phyloP scores from a whole-genome alignment of 768 basidiomycete genomes.

The Mycena floridula region DNA sequence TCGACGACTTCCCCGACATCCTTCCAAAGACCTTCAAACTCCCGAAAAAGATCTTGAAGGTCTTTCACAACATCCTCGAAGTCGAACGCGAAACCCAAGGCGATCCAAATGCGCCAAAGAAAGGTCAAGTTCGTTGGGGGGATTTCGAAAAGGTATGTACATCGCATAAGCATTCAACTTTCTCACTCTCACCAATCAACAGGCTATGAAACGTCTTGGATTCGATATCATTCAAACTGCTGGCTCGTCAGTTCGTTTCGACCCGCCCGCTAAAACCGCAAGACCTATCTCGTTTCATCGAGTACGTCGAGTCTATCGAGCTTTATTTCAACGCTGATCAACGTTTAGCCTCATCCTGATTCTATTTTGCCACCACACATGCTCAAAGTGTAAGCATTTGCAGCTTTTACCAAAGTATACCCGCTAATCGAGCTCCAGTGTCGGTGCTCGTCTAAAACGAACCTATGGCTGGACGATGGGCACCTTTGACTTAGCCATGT shows the following conservation, averaged over 20 bases:
- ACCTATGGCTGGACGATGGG: slow-evolving; percentile 11
- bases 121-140: slow-evolving; percentile 15
- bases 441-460: slow-evolving; percentile 11
- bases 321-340: not conserved
- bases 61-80: slow-evolving; percentile 12
- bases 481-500: no score
- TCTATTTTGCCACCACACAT: slow-evolving; percentile 9
- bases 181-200: not conserved
- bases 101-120: slow-evolving; percentile 4
- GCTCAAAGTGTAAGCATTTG: slow-evolving; percentile 8
- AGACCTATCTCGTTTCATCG: slow-evolving; percentile 14
- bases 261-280: slow-evolving; percentile 12
- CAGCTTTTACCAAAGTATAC: not conserved
- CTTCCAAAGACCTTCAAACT: slow-evolving; percentile 12
- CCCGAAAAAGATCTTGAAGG: slow-evolving; percentile 12
- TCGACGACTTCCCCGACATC: no score
- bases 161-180: not conserved
- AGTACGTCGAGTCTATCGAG: slow-evolving; percentile 3
- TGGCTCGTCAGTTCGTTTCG: slow-evolving; percentile 14
- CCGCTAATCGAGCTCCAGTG: slow-evolving; percentile 2
- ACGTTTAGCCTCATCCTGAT: slow-evolving; percentile 13
- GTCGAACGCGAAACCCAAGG: slow-evolving; percentile 6
- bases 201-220: slow-evolving; percentile 15
- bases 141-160: slow-evolving; percentile 11
- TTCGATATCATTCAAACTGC: slow-evolving; percentile 13